Evolutionary conservation across 176 grass and related monocot genomes (phyloP).

Genomic region (Ananas comosus): DNA sequence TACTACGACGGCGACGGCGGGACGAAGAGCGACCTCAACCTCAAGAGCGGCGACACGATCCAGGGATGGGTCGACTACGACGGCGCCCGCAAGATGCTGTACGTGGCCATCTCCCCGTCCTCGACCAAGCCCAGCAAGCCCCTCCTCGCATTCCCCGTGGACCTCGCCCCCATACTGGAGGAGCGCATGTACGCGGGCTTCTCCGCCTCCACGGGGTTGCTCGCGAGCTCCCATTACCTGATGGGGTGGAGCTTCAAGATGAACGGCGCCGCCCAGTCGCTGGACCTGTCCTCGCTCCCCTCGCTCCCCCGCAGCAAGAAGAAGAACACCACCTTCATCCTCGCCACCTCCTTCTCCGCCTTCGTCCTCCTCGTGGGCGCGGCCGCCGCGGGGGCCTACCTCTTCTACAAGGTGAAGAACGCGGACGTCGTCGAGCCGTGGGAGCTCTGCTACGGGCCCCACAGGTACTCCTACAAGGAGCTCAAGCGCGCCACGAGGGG

Average conservation of each 20-base stretch:
- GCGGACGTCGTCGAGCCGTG: conserved; percentile 67
- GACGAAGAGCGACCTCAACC: conserved; percentile 24
- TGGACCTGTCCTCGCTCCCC: conserved; percentile 49
- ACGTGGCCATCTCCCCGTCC: conserved; percentile 29
- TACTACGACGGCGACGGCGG: conserved; percentile 14
- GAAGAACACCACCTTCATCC: conserved; percentile 25
- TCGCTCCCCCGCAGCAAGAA: conserved; percentile 26
- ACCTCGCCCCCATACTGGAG: conserved; percentile 31
- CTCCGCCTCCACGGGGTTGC: conserved; percentile 74
- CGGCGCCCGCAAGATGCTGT: conserved; percentile 28
- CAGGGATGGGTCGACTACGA: conserved; percentile 81
- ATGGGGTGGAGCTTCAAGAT: conserved; percentile 73
- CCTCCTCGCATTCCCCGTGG: conserved; percentile 48
- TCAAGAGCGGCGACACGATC: conserved; percentile 52
- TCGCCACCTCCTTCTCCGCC: conserved; percentile 35
- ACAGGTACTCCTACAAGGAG: conserved; percentile 58
- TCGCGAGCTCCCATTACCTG: conserved; percentile 90
- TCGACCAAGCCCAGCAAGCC: conserved; percentile 38
- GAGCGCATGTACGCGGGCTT: conserved; percentile 81
- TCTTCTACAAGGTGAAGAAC: conserved; percentile 44
- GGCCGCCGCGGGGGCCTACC: conserved; percentile 17
- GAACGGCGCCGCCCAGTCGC: conserved; percentile 28
- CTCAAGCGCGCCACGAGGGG: conserved; percentile 58
- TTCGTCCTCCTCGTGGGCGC: conserved; percentile 34
- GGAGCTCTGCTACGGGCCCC: conserved; percentile 72